phyloP scores from a whole-genome alignment of 1,139 yeast genomes.

The Taphrina sp. region DNA sequence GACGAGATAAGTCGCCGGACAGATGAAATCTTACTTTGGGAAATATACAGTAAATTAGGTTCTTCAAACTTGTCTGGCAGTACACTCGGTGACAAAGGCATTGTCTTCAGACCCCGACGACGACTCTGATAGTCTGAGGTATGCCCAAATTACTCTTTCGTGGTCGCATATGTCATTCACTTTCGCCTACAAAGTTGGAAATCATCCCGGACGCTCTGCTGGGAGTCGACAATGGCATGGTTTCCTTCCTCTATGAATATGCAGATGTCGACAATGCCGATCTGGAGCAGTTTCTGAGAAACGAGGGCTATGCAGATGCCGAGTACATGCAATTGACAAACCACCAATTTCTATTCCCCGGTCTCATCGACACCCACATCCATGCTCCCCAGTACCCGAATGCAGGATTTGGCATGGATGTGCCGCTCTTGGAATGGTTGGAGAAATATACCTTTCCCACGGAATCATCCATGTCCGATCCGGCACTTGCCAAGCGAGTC shows the following conservation, averaged over 20 bases:
- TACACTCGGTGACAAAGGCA: too few species aligned
- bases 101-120: too few species aligned
- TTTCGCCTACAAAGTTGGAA: constrained; percentile 51
- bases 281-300: background rate
- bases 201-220: constrained; percentile 52
- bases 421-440: constrained; percentile 86
- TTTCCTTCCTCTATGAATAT: constrained; percentile 47
- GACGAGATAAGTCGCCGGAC: too few species aligned
- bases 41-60: too few species aligned
- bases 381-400: constrained; percentile 98
- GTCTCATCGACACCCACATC: constrained; percentile 90
- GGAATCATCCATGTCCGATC: constrained; percentile 60
- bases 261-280: constrained; percentile 22
- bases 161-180: constrained; percentile 62
- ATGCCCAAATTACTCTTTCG: constrained; percentile 35
- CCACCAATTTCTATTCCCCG: constrained; percentile 59
- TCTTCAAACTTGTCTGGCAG: too few species aligned
- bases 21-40: too few species aligned
- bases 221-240: constrained; percentile 58
- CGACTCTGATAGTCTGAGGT: too few species aligned
- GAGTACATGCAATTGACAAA: constrained; percentile 6
- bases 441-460: constrained; percentile 82
- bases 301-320: constrained; percentile 14
- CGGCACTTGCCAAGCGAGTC: constrained; percentile 56
- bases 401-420: constrained; percentile 80